Conservation (phyloP, 768 basidiomycete species). For the Kwoniella pini region DNA sequence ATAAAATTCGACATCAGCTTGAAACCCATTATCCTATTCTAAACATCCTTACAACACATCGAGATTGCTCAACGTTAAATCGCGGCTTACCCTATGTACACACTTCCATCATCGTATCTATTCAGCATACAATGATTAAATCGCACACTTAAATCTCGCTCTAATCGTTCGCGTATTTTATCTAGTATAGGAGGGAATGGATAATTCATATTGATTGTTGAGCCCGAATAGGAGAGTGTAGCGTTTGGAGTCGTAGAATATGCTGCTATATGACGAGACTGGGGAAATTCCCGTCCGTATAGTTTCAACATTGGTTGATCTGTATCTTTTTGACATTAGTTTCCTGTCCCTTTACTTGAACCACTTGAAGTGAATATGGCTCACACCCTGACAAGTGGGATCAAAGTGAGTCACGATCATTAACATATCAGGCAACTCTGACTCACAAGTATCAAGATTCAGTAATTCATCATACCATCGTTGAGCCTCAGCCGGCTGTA, state of each 20-base stretch:
- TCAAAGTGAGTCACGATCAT: not conserved
- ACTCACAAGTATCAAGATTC: conserved; percentile 54
- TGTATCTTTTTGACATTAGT: no score
- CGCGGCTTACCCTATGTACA: conserved; percentile 54
- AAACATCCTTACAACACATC: not conserved
- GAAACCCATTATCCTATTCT: not conserved
- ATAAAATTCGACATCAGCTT: not conserved
- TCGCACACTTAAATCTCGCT: conserved; percentile 47
- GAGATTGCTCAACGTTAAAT: no score
- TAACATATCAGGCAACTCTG: no score
- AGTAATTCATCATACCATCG: conserved; percentile 54
- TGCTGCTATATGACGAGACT: conserved; percentile 57
- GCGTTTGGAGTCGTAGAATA: conserved; percentile 53
- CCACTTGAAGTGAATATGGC: no score
- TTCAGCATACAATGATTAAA: conserved; percentile 59
- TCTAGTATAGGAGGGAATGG: conserved; percentile 53
- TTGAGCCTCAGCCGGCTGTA: conserved; percentile 41
- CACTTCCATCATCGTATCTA: conserved; percentile 55
- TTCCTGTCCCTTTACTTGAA: no score
- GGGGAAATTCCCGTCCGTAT: conserved; percentile 56
- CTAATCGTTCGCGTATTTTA: conserved; percentile 52
- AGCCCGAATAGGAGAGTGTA: conserved; percentile 55
- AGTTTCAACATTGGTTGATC: conserved; percentile 57
- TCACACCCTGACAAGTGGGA: conserved; percentile 18
- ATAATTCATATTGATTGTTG: conserved; percentile 54